Conservation (phyloP, 768 basidiomycete species). For the Gymnopilus junonius region DNA sequence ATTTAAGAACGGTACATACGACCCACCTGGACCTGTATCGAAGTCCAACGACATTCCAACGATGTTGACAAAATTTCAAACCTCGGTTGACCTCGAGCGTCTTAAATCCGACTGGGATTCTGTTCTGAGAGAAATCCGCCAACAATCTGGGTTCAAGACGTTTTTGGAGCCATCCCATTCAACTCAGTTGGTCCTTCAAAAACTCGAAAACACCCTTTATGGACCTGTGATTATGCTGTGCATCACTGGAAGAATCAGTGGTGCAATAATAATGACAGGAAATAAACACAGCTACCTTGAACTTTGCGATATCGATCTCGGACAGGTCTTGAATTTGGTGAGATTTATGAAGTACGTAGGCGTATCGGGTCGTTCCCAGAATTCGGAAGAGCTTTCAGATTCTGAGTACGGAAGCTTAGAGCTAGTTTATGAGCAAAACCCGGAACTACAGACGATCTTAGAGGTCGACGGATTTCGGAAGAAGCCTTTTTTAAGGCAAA, state of each 20-base stretch:
- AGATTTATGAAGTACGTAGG: background rate
- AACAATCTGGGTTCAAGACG: constrained; percentile 9
- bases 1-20: background rate
- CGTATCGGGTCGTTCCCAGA: background rate
- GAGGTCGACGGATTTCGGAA: too few relatives aligned
- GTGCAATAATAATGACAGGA: constrained; percentile 2
- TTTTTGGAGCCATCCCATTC: constrained; percentile 8
- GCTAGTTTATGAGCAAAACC: background rate
- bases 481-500: background rate
- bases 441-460: too few relatives aligned
- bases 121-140: constrained; percentile 3
- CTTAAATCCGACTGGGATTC: constrained; percentile 11
- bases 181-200: background rate
- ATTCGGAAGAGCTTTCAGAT: background rate
- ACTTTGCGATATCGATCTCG: background rate
- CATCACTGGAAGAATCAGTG: background rate
- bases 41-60: background rate
- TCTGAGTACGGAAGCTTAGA: background rate
- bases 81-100: background rate
- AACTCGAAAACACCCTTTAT: background rate
- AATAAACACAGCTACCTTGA: background rate
- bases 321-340: background rate
- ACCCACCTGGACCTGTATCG: background rate
- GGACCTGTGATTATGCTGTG: constrained; percentile 13
- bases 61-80: background rate